Conservation (phyloP, 345 rosid species). For the Lenwebbia sp. region DNA sequence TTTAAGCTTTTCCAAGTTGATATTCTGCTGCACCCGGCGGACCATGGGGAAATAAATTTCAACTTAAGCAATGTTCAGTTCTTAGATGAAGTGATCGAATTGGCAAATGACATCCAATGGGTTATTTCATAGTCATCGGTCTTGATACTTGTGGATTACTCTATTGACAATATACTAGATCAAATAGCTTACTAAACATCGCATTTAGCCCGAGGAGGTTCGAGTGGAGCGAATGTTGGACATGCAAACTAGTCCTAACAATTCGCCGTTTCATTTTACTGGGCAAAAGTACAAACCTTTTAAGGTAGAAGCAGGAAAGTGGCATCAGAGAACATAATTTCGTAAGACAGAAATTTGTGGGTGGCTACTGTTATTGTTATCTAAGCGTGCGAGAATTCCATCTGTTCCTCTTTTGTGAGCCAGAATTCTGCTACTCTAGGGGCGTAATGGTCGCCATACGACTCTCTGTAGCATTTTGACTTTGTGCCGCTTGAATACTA, state of each 20-base stretch:
- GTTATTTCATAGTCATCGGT: neutral
- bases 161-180: neutral
- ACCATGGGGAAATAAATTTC: neutral
- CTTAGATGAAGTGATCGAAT: neutral
- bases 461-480: neutral
- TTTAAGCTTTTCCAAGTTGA: neutral
- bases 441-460: neutral
- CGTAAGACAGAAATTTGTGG: neutral
- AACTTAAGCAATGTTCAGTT: neutral
- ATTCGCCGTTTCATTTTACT: neutral
- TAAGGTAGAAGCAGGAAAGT: neutral
- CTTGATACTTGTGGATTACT: neutral
- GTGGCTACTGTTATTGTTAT: neutral
- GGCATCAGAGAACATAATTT: neutral
- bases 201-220: neutral
- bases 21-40: neutral
- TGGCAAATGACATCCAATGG: neutral
- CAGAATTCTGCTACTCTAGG: neutral
- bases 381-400: neutral
- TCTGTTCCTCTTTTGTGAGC: neutral
- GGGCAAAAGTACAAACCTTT: neutral
- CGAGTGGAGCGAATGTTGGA: neutral
- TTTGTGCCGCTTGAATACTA: neutral
- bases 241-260: neutral
- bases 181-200: neutral